phyloP scores from a whole-genome alignment of 179 eudicot genomes.

The Corrigiola litoralis region DNA sequence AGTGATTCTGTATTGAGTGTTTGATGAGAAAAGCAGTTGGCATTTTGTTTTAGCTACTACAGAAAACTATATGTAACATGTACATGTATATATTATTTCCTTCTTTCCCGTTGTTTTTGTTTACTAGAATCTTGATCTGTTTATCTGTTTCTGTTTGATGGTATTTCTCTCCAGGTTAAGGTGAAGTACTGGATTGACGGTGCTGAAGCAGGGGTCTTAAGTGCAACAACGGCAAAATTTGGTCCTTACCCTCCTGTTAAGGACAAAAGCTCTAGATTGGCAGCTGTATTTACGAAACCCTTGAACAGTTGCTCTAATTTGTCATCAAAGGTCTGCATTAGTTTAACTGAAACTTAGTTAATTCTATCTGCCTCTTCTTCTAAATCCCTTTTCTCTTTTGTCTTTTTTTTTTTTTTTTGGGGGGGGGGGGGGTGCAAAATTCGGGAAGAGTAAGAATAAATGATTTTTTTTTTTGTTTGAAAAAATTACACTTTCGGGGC shows the following conservation, averaged over 20 bases:
- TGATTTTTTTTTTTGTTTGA: too few species aligned
- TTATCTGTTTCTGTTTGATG: conserved; percentile 9
- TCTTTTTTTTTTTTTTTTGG: too few species aligned
- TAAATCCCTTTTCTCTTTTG: neutral
- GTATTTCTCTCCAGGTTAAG: conserved; percentile 41
- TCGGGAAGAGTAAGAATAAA: too few species aligned
- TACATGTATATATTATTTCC: too few species aligned
- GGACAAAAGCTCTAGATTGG: conserved; percentile 29
- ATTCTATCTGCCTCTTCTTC: neutral
- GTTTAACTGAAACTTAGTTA: neutral
- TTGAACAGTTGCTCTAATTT: conserved; percentile 48
- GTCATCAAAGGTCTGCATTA: conserved; percentile 34
- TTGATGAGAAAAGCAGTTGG: too few species aligned
- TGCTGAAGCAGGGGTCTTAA: conserved; percentile 29
- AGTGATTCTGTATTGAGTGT: too few species aligned
- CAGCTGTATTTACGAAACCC: conserved; percentile 44
- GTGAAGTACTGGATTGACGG: conserved; percentile 59
- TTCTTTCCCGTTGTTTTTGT: too few species aligned
- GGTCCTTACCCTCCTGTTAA: conserved; percentile 46
- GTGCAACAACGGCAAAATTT: conserved; percentile 55
- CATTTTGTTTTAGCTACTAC: too few species aligned
- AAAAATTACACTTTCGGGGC: too few species aligned
- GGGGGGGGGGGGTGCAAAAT: conserved; percentile 1
- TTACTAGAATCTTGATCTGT: too few species aligned
- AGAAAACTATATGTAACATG: too few species aligned